These are phyloP conservation scores for Hepatocystis sp. DNA, from an alignment of 169 alveolate genomes.

Conservation along the genomic window DNA sequence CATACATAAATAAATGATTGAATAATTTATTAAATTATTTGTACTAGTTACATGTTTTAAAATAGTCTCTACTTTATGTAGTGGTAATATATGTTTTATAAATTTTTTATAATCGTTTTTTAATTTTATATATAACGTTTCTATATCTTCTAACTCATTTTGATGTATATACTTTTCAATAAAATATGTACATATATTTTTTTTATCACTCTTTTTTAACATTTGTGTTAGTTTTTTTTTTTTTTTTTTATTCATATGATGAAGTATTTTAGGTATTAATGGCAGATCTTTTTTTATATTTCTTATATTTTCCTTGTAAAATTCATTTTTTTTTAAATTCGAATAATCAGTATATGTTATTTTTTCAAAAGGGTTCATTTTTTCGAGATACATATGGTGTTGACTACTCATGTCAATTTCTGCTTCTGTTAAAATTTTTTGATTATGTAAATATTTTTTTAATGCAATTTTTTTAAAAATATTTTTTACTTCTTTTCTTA, in stretches of 20 bases:
- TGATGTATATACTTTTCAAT: slow-evolving; percentile 22
- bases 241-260: slow-evolving; percentile 26
- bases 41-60: not conserved
- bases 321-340: slow-evolving; percentile 20
- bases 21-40: slow-evolving; percentile 19
- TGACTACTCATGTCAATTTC: slow-evolving; percentile 50
- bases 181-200: slow-evolving; percentile 10
- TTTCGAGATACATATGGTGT: slow-evolving; percentile 39
- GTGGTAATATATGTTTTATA: slow-evolving; percentile 28
- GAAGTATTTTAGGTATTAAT: slow-evolving; percentile 37
- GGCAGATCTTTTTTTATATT: slow-evolving; percentile 22
- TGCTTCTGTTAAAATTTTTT: slow-evolving; percentile 10
- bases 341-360: slow-evolving; percentile 6
- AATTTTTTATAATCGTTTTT: slow-evolving; percentile 40
- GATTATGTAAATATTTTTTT: slow-evolving; percentile 13
- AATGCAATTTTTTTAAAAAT: slow-evolving; percentile 32
- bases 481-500: slow-evolving; percentile 56
- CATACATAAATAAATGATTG: slow-evolving; percentile 32
- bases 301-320: slow-evolving; percentile 11
- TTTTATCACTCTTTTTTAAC: not conserved
- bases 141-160: slow-evolving; percentile 6
- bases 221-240: slow-evolving; percentile 11
- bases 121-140: slow-evolving; percentile 36
- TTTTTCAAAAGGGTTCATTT: slow-evolving; percentile 28
- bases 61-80: slow-evolving; percentile 9